Percentiles rank a stretch among this genome's conserved stretches.
Evolutionary conservation across 164 flowering plant species (phyloP).

Genomic region (Magnolia kwangsiensis): DNA sequence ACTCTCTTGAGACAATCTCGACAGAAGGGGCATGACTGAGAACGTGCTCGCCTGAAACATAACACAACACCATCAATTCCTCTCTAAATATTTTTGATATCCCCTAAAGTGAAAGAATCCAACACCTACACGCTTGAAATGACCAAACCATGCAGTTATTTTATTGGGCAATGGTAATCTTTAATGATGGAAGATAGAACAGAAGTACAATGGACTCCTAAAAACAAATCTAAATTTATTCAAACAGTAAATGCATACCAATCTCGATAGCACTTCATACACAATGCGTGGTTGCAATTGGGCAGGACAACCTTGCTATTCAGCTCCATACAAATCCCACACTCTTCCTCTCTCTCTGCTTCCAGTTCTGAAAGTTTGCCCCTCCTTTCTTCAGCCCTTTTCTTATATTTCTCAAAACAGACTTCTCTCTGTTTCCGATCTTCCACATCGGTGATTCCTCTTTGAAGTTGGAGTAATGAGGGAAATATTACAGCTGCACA

Average conservation of each 20-base stretch:
- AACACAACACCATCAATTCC: background rate
- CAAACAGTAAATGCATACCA: constrained; percentile 42
- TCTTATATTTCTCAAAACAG: constrained; percentile 53
- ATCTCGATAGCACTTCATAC: constrained; percentile 72
- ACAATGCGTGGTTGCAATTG: constrained; percentile 69
- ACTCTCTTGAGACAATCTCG: constrained; percentile 76
- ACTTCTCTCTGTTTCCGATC: constrained; percentile 73
- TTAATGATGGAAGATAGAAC: too few species aligned
- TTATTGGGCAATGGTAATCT: too few species aligned
- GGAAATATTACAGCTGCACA: constrained; percentile 79
- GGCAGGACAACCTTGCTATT: constrained; percentile 75
- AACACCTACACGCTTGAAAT: background rate
- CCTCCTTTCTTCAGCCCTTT: constrained; percentile 42
- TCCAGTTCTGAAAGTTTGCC: constrained; percentile 68
- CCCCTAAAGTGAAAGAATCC: background rate
- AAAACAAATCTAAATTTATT: background rate
- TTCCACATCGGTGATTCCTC: constrained; percentile 80
- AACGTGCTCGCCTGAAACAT: constrained; percentile 60
- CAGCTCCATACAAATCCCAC: constrained; percentile 91
- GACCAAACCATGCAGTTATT: too few species aligned
- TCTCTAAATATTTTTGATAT: background rate
- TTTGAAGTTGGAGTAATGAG: constrained; percentile 77
- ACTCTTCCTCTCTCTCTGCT: constrained; percentile 81
- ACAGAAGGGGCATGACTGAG: constrained; percentile 91
- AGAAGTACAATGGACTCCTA: background rate